Evolutionary conservation across 1,284 basidiomycete genomes (phyloP), one percentile per base, ranked within the genome.

Genomic region (Cryptococcus maquisensis): DNA sequence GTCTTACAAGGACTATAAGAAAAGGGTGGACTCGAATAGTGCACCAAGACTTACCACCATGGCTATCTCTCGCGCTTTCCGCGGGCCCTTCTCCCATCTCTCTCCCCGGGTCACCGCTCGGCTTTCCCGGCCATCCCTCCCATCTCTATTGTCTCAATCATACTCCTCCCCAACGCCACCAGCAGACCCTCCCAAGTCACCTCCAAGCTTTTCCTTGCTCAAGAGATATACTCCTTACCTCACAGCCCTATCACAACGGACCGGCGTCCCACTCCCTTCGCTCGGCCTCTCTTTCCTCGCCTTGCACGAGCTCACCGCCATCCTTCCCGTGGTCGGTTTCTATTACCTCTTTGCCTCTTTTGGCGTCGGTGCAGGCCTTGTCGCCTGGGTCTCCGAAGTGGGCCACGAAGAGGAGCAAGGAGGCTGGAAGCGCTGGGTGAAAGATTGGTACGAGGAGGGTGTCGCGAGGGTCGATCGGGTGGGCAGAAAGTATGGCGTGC

Each of bases 231-330:
- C 64, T 0, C 66, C 71, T 9, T 58, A 52, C 38, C 67, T 75
- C 7, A 43, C 51, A 2, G 40, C 44, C 4, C 55, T 75, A 2
- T 66, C 71, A 2, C 28, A 49, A 5, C 64, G 68, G 5, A 72
- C 73, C 1, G 66, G 69, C 48, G 65, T 73, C 3, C 86, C 90
- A 7, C 73, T 93, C 0, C 81, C 89, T 0, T 89, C 89, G 2
- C 81, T 96, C 49, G 72, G 86, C 4, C 64, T 88, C 37, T 89
- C 90, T 1, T 95, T 96, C 67, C 83, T 83, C 2, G 77, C 94
- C 49, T 79, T 97, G 8, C 93, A 96, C 71, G 93, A 97, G 72
- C 64, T 91, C 15, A 94, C 90, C 0, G 91, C 92, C 0, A 68
- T 95, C 52, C 77, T 86, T 0, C 91, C 92, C 1, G 78, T 95